Percentiles rank a stretch among this genome's conserved stretches.
Evolutionary conservation across 106 monocot species (phyloP).

Genomic region (Gastrodia elata): DNA sequence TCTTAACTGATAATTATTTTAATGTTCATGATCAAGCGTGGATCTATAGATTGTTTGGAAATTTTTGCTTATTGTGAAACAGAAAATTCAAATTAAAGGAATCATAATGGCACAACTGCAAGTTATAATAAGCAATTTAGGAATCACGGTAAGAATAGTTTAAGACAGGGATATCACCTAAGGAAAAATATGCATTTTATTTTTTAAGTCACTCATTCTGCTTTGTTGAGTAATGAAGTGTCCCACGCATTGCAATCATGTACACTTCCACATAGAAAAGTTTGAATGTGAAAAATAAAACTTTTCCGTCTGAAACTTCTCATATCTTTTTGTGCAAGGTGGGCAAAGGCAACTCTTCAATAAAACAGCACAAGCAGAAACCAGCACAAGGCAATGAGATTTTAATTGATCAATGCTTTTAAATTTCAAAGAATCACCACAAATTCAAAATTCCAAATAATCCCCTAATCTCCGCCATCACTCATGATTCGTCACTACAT

Average conservation of each 20-base stretch:
- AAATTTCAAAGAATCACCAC: too few relatives aligned
- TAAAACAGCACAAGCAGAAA: too few relatives aligned
- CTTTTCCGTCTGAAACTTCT: neutral
- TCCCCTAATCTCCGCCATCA: too few relatives aligned
- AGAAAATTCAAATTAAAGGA: neutral
- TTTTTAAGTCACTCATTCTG: neutral
- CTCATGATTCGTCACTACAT: too few relatives aligned
- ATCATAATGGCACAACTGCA: neutral
- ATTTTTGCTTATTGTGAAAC: neutral
- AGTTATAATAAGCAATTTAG: too few relatives aligned
- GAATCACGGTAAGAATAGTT: too few relatives aligned
- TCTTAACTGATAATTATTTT: neutral
- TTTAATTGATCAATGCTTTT: too few relatives aligned
- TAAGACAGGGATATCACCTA: neutral
- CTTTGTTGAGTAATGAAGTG: neutral
- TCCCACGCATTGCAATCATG: neutral
- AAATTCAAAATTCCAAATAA: too few relatives aligned
- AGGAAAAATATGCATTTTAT: neutral
- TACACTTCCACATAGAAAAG: neutral
- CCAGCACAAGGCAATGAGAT: too few relatives aligned
- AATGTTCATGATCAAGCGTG: neutral
- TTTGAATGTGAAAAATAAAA: neutral
- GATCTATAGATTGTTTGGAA: neutral
- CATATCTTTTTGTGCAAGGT: neutral
- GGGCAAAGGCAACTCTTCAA: neutral